phyloP scores from a whole-genome alignment of 2,329 filamentous ascomycete species.

The Alternaria sp. region DNA sequence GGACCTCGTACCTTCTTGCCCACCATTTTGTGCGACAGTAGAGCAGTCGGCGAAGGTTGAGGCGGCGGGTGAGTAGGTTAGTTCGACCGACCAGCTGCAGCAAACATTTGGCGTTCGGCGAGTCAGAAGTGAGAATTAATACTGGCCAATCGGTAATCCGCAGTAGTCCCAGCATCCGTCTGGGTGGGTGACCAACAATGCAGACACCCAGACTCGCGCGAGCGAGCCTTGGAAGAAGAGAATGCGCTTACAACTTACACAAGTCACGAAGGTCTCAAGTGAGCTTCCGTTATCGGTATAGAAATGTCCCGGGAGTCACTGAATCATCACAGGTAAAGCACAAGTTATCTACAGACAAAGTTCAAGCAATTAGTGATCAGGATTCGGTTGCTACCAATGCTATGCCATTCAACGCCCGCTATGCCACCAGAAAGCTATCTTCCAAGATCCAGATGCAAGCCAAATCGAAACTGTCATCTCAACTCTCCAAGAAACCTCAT shows the following conservation, averaged over 20 bases:
- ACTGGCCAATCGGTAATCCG: conserved; percentile 37
- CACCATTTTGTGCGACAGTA: conserved; percentile 33
- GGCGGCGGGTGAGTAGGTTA: conserved; percentile 16
- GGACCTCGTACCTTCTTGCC: conserved; percentile 34
- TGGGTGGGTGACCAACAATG: conserved; percentile 27
- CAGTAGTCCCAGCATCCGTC: conserved; percentile 13
- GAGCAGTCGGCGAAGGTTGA: conserved; percentile 15
- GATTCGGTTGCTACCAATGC: background rate
- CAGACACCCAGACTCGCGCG: background rate
- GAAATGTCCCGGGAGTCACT: background rate
- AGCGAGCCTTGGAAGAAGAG: background rate
- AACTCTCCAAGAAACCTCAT: background rate
- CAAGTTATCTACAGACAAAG: background rate
- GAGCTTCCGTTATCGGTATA: background rate
- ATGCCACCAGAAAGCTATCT: conserved; percentile 15
- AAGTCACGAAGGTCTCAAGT: background rate
- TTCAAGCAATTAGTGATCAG: background rate
- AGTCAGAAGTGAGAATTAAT: conserved; percentile 25
- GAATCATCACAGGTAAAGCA: background rate
- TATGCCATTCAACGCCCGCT: conserved; percentile 13
- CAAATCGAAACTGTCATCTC: conserved; percentile 7
- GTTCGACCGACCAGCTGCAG: conserved; percentile 11
- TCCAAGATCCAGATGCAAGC: conserved; percentile 4
- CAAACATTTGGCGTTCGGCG: conserved; percentile 41
- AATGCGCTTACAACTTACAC: background rate